Evolutionary conservation across 495 filamentous ascomycete genomes (phyloP).

Genomic region (Aspergillus cristatus): DNA sequence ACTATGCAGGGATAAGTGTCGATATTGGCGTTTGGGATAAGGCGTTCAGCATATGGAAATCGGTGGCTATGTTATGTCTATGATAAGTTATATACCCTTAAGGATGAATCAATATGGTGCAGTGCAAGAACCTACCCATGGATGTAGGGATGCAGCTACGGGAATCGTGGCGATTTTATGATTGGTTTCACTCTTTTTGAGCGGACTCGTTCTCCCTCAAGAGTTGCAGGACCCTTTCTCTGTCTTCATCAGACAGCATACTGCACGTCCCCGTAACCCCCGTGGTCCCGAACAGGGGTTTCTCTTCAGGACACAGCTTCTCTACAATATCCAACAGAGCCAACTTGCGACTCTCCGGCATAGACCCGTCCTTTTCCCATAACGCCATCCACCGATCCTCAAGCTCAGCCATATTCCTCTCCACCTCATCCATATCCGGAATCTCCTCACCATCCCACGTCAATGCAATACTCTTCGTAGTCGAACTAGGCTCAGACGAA

Average conservation of each 20-base stretch:
- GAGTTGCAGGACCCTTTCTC: constrained; percentile 12
- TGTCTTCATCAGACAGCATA: constrained; percentile 18
- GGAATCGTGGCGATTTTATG: too few relatives aligned
- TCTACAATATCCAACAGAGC: constrained; percentile 28
- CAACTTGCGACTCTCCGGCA: constrained; percentile 10
- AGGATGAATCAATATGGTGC: too few relatives aligned
- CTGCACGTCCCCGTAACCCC: constrained; percentile 4
- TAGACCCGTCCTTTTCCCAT: constrained; percentile 15
- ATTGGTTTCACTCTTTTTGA: too few relatives aligned
- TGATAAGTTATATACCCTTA: too few relatives aligned
- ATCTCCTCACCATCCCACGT: constrained; percentile 50
- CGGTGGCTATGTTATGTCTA: too few relatives aligned
- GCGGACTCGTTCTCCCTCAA: constrained; percentile 8
- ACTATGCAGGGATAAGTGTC: constrained; percentile 48
- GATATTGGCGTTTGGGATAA: constrained; percentile 10
- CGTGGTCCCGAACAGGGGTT: constrained; percentile 2
- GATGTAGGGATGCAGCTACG: too few relatives aligned
- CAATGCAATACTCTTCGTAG: constrained; percentile 33
- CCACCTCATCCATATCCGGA: constrained; percentile 29
- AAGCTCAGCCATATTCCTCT: constrained; percentile 13
- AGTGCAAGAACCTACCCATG: too few relatives aligned
- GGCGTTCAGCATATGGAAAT: constrained; percentile 1
- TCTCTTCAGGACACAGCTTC: constrained; percentile 19
- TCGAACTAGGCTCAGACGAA: constrained; percentile 5
- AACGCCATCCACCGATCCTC: constrained; percentile 25